Base-by-base conservation (phyloP, 73 alveolate species). In the Symbiodinium natans region DNA sequence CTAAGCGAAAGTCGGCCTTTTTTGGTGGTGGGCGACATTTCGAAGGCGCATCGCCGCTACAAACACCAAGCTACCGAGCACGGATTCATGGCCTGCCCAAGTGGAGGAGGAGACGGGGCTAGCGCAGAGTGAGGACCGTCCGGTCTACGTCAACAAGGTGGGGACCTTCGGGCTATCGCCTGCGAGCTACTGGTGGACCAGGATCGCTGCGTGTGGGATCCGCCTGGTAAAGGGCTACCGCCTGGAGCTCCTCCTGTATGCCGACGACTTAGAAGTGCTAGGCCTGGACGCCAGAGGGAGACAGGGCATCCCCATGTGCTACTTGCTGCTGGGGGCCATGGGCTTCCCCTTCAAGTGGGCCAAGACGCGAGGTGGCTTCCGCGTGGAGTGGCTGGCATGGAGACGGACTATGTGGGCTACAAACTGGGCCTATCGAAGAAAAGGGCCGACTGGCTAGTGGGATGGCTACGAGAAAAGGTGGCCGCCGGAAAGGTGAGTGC, bases 271-370 rank as follows among this genome's bases (percentile, higher is more conserved):
- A 43, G 92, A 83, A 19, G 40, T 21, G 77, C 13, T 43, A 19
- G 92, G 75, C 31, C 41, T 74, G 36, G 31, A 9, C 23, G 10
- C 42, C 9, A 29, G 42, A 11, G 92, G 92, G n/a, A 1, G 92
- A 4, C 36, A 17, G n/a, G 92, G 75, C 6, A 59, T 54, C 10
- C 75, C 52, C 9, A 29, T 83, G n/a, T 1, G 21, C 46, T 83
- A 4, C 21, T 10, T 42, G 1, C 3, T 27, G 11, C 56, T 83
- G 42, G 73, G 77, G 42, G 27, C 92, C 3, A 2, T 41, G 17
- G 92, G 92, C 9, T n/a, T 34, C 31, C 92, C 92, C 33, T 42
- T 83, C 48, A 83, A 83, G 46, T 83, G 92, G 92, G 27, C 43
- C 34, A 83, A 83, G 75, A 56, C 48, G 46, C 9, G 92, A 42